Percentiles rank a stretch among this genome's conserved stretches.
phyloP scores from a whole-genome alignment of 129 eudicot species.

The Calendula officinalis region DNA sequence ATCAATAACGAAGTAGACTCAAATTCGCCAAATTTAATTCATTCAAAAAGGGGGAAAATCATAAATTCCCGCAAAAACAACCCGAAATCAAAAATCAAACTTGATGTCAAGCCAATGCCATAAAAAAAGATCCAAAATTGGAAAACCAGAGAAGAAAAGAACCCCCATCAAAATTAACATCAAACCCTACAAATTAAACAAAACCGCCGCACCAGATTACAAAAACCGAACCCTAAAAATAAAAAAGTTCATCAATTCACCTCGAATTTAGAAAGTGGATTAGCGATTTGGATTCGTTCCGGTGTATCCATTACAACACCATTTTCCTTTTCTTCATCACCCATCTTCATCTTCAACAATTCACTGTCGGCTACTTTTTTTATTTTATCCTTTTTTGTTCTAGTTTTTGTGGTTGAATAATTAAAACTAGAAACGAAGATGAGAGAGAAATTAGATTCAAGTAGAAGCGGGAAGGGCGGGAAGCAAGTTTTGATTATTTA shows the following conservation, averaged over 20 bases:
- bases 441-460: slow-evolving; percentile 52
- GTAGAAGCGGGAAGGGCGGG: slow-evolving; percentile 74
- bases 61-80: slow-evolving; percentile 5
- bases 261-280: slow-evolving; percentile 44
- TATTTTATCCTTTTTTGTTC: slow-evolving; percentile 23
- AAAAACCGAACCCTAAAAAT: not conserved
- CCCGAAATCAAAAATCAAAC: slow-evolving; percentile 23
- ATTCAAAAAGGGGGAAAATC: slow-evolving; percentile 1
- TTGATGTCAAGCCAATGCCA: slow-evolving; percentile 20
- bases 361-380: slow-evolving; percentile 21
- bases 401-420: slow-evolving; percentile 19
- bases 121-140: slow-evolving; percentile 11
- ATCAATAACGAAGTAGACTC: not conserved
- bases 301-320: slow-evolving; percentile 52
- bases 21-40: slow-evolving; percentile 13
- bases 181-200: slow-evolving; percentile 6
- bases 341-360: slow-evolving; percentile 18
- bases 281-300: slow-evolving; percentile 38
- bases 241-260: slow-evolving; percentile 25
- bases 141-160: not conserved
- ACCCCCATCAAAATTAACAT: slow-evolving; percentile 2
- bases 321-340: slow-evolving; percentile 33
- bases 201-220: not conserved
- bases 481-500: slow-evolving; percentile 30
- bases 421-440: slow-evolving; percentile 5